Percentiles rank a stretch among this genome's conserved stretches.
Conservation (phyloP, 805 yeast genomes). For the Candida corydali region DNA sequence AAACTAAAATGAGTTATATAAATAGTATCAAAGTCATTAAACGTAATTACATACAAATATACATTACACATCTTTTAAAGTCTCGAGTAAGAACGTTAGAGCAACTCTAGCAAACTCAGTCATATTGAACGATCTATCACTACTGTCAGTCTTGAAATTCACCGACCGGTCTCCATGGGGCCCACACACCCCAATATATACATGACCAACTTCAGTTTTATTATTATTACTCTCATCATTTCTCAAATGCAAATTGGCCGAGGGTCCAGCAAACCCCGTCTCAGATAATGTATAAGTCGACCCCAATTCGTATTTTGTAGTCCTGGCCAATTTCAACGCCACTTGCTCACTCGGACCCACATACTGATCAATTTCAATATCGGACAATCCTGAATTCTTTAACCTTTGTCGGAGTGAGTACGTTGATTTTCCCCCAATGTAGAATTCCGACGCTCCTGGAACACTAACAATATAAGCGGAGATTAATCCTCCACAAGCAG, state of each 20-base stretch:
- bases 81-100: constrained; percentile 53
- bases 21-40: too few relatives aligned
- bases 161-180: constrained; percentile 53
- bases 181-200: constrained; percentile 66
- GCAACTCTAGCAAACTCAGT: constrained; percentile 68
- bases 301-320: constrained; percentile 74
- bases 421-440: constrained; percentile 79
- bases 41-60: too few relatives aligned
- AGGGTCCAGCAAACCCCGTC: constrained; percentile 87
- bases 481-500: constrained; percentile 85
- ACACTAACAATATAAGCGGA: constrained; percentile 77
- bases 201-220: constrained; percentile 54
- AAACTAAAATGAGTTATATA: too few relatives aligned
- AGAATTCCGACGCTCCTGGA: constrained; percentile 82
- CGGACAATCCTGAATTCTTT: constrained; percentile 75
- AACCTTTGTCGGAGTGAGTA: constrained; percentile 74
- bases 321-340: constrained; percentile 72
- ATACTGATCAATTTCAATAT: constrained; percentile 62
- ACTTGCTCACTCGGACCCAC: constrained; percentile 82
- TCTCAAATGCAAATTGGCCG: constrained; percentile 36
- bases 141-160: constrained; percentile 40
- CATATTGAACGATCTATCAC: constrained; percentile 67
- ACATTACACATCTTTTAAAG: constrained; percentile 24
- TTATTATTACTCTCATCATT: constrained; percentile 5
- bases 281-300: constrained; percentile 79